Base-by-base conservation (phyloP, 139 green algal genomes). In the Auxenochlorella pyrenoidosa region DNA sequence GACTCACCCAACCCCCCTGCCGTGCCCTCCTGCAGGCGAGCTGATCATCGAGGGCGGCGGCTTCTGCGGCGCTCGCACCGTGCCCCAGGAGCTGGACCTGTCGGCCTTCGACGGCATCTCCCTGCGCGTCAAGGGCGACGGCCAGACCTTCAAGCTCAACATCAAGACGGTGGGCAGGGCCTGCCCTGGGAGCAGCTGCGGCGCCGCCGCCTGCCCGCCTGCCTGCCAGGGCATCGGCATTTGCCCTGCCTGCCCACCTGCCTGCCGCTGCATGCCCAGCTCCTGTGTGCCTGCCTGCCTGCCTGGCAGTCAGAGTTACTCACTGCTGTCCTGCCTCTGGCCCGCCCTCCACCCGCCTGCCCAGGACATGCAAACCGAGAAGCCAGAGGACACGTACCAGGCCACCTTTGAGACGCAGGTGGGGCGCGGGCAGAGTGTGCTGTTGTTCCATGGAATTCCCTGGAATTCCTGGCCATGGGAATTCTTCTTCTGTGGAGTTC, bases 121-220 rank as follows among this genome's bases (percentile, higher is more conserved):
- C 30, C 80, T 98, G 79, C 77, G 92, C 2, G 93, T 98, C 4
- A 92, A 93, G 84, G 95, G 94, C 0, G 93, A 96, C 54, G 63
- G 95, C 32, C 90, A 96, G 79, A 97, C 92, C 38, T 97, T 95
- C 90, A 98, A 98, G 90, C 76, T 98, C 68, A 98, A 98, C 93
- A 93, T 98, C 78, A 98, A 97, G 88, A 98, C 96, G 86, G 93
- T 93, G 87, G 82, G 92, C 40, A 4, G 24, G 47, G 8, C 47
- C 47, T 10, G 10, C 47, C 47, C 47, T 18, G 47, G 47, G 8
- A 6, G 47, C 47, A 54, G 47, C 47, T 54, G 47, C 47, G 47
- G 47, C 47, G 47, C 47, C 47, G 63, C 63, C 63, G 3, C 71
- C 36, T 51, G 19, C 38, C 38, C 10, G 6, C 40, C 73, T 79